A percentile compares a stretch with the other conserved stretches of the same genome.
Conservation (phyloP, 257 asterid genomes). For the Paulownia fortunei region DNA sequence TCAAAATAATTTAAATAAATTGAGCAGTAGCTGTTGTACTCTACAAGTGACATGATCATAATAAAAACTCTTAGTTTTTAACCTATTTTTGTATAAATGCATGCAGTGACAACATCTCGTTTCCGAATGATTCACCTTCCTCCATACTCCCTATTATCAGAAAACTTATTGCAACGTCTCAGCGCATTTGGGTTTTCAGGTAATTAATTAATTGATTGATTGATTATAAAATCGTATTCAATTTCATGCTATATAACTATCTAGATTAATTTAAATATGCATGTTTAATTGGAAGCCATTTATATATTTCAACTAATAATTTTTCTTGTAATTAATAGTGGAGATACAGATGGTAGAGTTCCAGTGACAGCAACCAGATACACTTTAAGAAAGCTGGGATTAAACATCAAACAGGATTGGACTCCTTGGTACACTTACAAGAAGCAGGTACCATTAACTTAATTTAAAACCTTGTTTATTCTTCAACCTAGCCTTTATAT, state of each 20-base stretch:
- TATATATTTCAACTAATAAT: not conserved
- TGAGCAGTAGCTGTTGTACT: not conserved
- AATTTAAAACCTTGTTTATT: no score
- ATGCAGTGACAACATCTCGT: constrained; percentile 57
- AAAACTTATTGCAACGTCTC: constrained; percentile 56
- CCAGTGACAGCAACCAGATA: constrained; percentile 74
- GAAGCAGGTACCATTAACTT: constrained; percentile 55
- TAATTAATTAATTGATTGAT: constrained; percentile 2
- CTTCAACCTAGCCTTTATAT: no score
- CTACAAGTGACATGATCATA: not conserved
- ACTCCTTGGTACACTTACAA: constrained; percentile 74
- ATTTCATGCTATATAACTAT: no score
- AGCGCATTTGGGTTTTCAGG: constrained; percentile 85
- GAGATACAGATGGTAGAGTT: constrained; percentile 79
- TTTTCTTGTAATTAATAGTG: constrained; percentile 42
- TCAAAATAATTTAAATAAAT: not conserved
- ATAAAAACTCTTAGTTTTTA: no score
- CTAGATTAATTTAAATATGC: no score
- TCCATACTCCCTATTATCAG: constrained; percentile 65
- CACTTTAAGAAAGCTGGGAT: constrained; percentile 58
- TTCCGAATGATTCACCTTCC: constrained; percentile 56
- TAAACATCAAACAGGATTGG: constrained; percentile 58
- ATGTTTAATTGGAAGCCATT: no score
- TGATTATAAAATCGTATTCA: not conserved
- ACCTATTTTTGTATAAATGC: not conserved